Evolutionary conservation across 129 eudicot species (phyloP), one percentile per base, ranked within the genome.

Genomic region (Flaveria trinervia): DNA sequence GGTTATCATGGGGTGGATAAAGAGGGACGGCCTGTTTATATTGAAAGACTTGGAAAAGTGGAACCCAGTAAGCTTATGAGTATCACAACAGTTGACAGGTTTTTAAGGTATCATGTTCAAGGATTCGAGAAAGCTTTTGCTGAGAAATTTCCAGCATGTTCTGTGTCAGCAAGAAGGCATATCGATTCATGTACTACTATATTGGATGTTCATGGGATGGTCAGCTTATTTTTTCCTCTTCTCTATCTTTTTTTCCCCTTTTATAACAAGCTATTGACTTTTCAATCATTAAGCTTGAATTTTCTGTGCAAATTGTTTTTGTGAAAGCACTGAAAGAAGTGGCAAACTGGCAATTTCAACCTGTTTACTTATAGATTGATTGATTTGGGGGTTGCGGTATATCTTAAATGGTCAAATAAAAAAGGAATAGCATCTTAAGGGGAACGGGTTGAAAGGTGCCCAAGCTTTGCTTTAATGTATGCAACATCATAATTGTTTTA

Each of bases 141-240:
- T 26, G 97, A 91, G 79, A 94, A 91, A 72, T 94, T 94, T 67
- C 97, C 97, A 60, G 97, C 98, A 60, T 94, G 99, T 84, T 94
- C 99, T 1, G 83, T 94, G 79, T 93, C 93, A 43, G 92, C 99
- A 55, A 87, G 88, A 81, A 88, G 94, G 77, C 99, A 91, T 80
- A 89, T 94, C 54, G 93, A 91, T 85, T 86, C 96, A 60, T 87
- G 96, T 16, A 94, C 90, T 23, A 94, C 97, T 57, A 84, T 94
- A 75, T 68, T 94, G 88, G 99, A 94, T 80, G 99, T 86, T 70
- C 89, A 86, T 23, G 99, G 99, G 23, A 84, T 94, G 97, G 99
- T 94, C 71, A 75, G 96, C 41, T 56, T 73, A 12, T 17, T 44
- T 18, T 39, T 17, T 1, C 20, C 39, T 30, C 36, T 80, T 66